phyloP scores from a whole-genome alignment of 345 rosid genomes.

The Abelmoschus esculentus region DNA sequence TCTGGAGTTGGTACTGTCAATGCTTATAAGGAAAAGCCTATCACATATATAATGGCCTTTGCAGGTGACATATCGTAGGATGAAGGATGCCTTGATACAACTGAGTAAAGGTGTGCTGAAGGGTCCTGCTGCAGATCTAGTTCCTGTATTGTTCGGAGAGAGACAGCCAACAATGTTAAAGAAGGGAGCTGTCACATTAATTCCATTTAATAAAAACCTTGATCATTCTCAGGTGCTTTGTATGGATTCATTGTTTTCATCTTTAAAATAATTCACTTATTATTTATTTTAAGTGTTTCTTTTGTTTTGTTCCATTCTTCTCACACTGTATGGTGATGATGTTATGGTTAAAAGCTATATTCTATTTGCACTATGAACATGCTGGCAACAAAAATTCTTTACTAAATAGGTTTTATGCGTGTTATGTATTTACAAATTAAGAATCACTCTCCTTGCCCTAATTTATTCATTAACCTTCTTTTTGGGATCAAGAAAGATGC shows the following conservation, averaged over 20 bases:
- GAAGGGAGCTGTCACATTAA: slow-evolving; percentile 42
- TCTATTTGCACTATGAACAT: background rate
- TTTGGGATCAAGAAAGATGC: slow-evolving; percentile 62
- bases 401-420: too few relatives aligned
- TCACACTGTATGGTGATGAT: background rate
- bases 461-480: slow-evolving; percentile 4
- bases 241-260: background rate
- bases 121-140: slow-evolving; percentile 85
- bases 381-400: background rate
- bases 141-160: slow-evolving; percentile 89
- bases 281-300: background rate
- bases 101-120: slow-evolving; percentile 73
- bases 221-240: slow-evolving; percentile 76
- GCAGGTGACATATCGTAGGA: slow-evolving; percentile 83
- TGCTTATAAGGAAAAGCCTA: background rate
- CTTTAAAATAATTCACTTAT: background rate
- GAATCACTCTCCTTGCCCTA: background rate
- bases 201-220: slow-evolving; percentile 59
- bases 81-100: slow-evolving; percentile 85
- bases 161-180: slow-evolving; percentile 43
- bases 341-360: background rate
- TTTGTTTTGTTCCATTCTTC: background rate
- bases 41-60: slow-evolving; percentile 5
- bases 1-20: slow-evolving; percentile 1
- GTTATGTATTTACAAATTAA: slow-evolving; percentile 5